Evolutionary conservation across 1,139 yeast genomes (phyloP), one percentile per base, ranked within the genome.

Genomic region (Scheffersomyces parashehatae): DNA sequence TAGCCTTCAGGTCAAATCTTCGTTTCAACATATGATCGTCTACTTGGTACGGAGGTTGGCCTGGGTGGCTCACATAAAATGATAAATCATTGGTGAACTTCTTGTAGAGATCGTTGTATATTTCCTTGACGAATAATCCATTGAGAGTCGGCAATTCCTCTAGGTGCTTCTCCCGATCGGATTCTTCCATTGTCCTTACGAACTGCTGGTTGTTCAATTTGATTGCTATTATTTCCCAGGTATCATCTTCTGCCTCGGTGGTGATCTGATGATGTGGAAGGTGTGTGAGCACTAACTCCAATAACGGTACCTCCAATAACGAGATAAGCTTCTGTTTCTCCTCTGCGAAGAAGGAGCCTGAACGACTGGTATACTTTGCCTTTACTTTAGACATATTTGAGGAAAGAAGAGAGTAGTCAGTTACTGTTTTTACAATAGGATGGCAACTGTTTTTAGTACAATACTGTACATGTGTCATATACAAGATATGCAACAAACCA

Each of bases 171-270:
- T 46, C 50, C 6, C 37, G 39, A 5, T 44, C 45, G 9, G 24
- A 12, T 15, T 24, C 38, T 2, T 41, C 47, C 6, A 24, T 8
- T 1, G 57, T 45, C 12, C 51, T 44, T n/a, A 48, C 41, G 38
- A 60, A 60, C 33, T 54, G 55, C 30, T 43, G 43, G 37, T 55
- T 61, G 46, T 62, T 62, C 37, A 69, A 52, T 43, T 65, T 60
- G 24, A 68, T 68, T 6, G 75, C 72, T 10, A 69, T 56, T 7
- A 65, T 50, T 50, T 68, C 75, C 75, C 75, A 69, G 1, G 54
- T 45, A 46, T 65, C 67, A 40, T 65, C 66, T 43, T 59, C 62
- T 32, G 56, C 58, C 34, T 54, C 51, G 11, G 43, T 40, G 1
- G 62, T 58, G 11, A 56, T 45, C 49, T 68, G 74, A 20, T 68